Percentiles rank a stretch among this genome's conserved stretches.
These are phyloP conservation scores for Ophiocordyceps polyrhachis-furcata DNA, from an alignment of 2,329 filamentous ascomycete genomes.

Conservation along the genomic window DNA sequence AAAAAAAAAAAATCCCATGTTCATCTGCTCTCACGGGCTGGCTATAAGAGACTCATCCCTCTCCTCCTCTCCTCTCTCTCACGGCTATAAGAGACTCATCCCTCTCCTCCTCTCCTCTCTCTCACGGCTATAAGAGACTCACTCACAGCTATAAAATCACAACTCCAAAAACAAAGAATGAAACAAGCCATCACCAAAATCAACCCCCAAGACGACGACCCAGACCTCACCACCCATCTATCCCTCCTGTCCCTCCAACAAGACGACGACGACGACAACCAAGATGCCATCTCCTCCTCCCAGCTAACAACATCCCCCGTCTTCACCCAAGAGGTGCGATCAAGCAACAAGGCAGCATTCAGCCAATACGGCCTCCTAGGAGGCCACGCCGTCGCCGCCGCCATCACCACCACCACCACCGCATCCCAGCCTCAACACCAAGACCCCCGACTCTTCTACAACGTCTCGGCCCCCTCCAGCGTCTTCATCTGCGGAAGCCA, in stretches of 20 bases:
- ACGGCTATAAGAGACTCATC: too few species aligned
- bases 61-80: too few species aligned
- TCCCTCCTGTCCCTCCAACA: constrained; percentile 3
- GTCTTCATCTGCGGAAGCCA: constrained; percentile 47
- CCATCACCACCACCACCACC: too few species aligned
- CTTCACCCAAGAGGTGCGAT: constrained; percentile 5
- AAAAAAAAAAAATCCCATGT: too few species aligned
- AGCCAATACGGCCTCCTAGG: constrained; percentile 7
- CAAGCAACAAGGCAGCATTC: not conserved
- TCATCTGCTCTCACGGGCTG: too few species aligned
- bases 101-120: too few species aligned
- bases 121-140: too few species aligned
- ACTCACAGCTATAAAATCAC: too few species aligned
- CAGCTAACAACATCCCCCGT: constrained; percentile 2
- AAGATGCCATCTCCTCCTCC: too few species aligned
- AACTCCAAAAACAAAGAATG: not conserved
- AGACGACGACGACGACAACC: not conserved
- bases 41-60: too few species aligned
- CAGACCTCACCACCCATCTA: not conserved
- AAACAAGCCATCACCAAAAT: not conserved
- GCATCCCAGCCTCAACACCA: too few species aligned
- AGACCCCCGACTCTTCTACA: constrained; percentile 22
- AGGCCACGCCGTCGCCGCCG: constrained; percentile 1
- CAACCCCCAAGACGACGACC: too few species aligned
- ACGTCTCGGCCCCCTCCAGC: constrained; percentile 32